Base-by-base conservation (phyloP, 108 stramenopile species). In the Nitzschia sp. region DNA sequence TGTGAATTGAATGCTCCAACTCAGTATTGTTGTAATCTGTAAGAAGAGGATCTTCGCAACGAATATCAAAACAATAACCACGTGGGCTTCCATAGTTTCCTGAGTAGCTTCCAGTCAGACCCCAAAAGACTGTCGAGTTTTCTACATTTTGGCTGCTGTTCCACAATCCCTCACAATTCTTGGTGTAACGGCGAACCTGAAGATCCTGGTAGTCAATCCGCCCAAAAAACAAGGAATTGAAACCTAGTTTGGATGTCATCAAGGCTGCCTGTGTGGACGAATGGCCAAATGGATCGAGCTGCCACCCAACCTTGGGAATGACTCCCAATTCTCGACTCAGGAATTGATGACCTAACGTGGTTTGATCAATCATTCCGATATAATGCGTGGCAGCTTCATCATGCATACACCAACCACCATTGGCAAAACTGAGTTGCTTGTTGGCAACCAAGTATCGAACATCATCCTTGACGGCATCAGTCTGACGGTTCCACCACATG, bases 381-480 rank as follows among this genome's bases (percentile, higher is more conserved):
- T 70, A 97, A 73, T 96, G 95, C 15, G 97, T 85, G 0, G 89
- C 71, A 0, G 96, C 94, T 60, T 98, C 98, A 66, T 98, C 98
- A 73, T 97, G 98, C 98, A 98, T 98, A 70, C 89, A 93, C 97
- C 97, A 98, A 46, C 96, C 97, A 25, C 96, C 98, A 70, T 97
- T 97, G 78, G 84, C 80, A 80, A 98, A 97, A 24, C 78, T 68
- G 34, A 96, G 79, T 57, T 90, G 94, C 9, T 86, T 69, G 0
- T 81, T 75, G 52, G 61, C 57, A 17, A 98, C 88, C 10, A 97
- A 76, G 8, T 61, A 42, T 44, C 83, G 79, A 15, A 95, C 76
- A 3, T 64, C 17, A 15, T 68, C 68, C 53, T 82, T 73, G 42
- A 69, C 57, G 2, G 67, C 63, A 8, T 80, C 73, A 11, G 71